Evolutionary conservation across 2,329 filamentous ascomycete genomes (phyloP), one percentile per base, ranked within the genome.

Genomic region (Alternaria arborescens): DNA sequence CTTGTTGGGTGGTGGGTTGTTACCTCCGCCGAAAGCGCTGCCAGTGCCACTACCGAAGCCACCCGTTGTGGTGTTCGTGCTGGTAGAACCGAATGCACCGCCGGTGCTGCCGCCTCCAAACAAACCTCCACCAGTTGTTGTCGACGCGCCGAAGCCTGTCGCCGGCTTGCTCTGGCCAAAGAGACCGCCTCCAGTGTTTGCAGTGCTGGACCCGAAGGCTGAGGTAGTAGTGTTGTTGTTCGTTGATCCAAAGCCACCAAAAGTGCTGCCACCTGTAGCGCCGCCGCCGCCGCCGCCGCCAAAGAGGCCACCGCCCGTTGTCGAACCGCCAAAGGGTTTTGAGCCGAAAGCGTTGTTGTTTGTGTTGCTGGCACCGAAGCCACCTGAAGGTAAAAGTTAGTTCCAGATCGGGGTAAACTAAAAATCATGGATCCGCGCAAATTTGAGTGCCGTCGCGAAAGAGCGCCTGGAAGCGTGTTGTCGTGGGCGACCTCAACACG

Each of bases 1-100:
- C 61, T 83, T 83, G 67, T 82, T 81, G 24, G 69, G 64, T 5
- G 67, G 65, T 28, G 66, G 61, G 44, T 58, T 62, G 48, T 36
- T 62, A 28, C 57, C 58, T 41, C 64, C 61, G 16, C 75, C 76
- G 55, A 78, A 78, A 53, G 76, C 77, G 18, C 77, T 73, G 28
- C 66, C 59, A 18, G 65, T 53, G 12, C 64, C 69, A 18, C 63
- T 57, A 52, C 73, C 73, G 44, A 73, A 73, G 40, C 66, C 72
- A 46, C 63, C 64, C 10, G 67, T 63, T 12, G 67, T 58, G 11
- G 55, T 58, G 24, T 64, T 64, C 18, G 66, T 66, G 58, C 62
- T 63, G 32, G 62, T 50, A 14, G 65, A 26, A 5, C 76, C 74
- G 40, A 77, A 78, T 11, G 69, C 73, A 18, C 73, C 66, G 34